Conservation (phyloP, 305 asterid genomes). For the Nicotiana rustica region DNA sequence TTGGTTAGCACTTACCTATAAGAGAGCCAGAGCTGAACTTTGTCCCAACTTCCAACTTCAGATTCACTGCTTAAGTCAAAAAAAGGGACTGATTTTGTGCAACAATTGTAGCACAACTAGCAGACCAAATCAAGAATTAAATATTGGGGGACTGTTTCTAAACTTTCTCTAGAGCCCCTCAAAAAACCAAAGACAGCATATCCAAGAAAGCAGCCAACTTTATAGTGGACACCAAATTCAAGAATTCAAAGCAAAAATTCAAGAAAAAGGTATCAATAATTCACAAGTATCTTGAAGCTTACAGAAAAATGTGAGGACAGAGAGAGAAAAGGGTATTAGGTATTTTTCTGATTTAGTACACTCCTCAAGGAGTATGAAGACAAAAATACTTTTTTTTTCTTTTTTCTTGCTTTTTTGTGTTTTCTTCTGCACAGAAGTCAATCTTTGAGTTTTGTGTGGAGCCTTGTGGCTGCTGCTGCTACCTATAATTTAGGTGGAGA, state of each 20-base stretch:
- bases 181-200: constrained; percentile 5
- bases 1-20: background rate
- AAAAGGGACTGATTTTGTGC: constrained; percentile 12
- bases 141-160: background rate
- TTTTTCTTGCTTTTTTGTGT: background rate
- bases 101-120: constrained; percentile 22
- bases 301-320: constrained; percentile 1
- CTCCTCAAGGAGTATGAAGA: background rate
- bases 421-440: constrained; percentile 4
- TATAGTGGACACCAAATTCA: constrained; percentile 28
- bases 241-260: constrained; percentile 20
- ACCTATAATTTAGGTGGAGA: constrained; percentile 5
- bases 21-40: constrained; percentile 29
- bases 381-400: background rate
- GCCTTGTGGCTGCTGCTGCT: background rate
- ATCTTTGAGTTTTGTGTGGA: background rate
- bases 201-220: background rate
- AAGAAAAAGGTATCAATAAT: constrained; percentile 21
- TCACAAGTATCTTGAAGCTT: constrained; percentile 11
- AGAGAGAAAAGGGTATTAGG: constrained; percentile 11
- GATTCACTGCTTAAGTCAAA: constrained; percentile 18
- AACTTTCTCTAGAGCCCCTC: constrained; percentile 26
- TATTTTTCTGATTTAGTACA: background rate
- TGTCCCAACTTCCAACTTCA: constrained; percentile 23
- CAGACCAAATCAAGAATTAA: constrained; percentile 32